These are phyloP conservation scores for Trematosphaeria pertusa DNA, from an alignment of 2,329 filamentous ascomycete species.

Conservation along the genomic window DNA sequence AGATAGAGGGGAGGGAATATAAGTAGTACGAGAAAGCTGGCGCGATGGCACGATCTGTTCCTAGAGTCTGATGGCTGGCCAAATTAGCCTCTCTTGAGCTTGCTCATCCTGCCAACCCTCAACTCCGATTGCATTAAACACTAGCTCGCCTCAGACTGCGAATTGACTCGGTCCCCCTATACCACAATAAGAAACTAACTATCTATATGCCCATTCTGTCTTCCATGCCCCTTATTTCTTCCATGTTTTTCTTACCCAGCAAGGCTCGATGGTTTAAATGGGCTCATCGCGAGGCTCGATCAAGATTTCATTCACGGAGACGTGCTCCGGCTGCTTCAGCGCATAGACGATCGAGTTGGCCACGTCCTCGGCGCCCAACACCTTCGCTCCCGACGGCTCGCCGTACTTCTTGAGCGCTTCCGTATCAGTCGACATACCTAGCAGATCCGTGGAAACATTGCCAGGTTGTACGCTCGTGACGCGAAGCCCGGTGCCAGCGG, in stretches of 20 bases:
- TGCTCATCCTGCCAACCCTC: too few species aligned
- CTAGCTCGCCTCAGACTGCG: too few species aligned
- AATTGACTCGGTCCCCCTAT: too few species aligned
- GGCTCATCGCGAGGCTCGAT: slow-evolving; percentile 58
- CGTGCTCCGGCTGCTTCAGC: slow-evolving; percentile 74
- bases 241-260: not conserved
- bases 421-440: slow-evolving; percentile 76
- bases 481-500: slow-evolving; percentile 73
- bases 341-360: slow-evolving; percentile 77
- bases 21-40: too few species aligned
- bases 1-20: too few species aligned
- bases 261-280: slow-evolving; percentile 24
- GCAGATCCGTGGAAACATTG: slow-evolving; percentile 75
- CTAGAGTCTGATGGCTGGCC: too few species aligned
- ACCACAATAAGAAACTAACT: too few species aligned
- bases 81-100: too few species aligned
- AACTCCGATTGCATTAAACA: too few species aligned
- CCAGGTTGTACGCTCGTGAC: slow-evolving; percentile 80
- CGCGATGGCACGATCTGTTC: too few species aligned
- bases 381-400: slow-evolving; percentile 75
- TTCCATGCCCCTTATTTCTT: not conserved
- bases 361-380: slow-evolving; percentile 76
- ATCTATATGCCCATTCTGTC: not conserved
- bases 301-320: slow-evolving; percentile 80
- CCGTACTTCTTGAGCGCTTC: slow-evolving; percentile 83